Conservation (phyloP, 1,284 basidiomycete species). For the Irpex sp. region DNA sequence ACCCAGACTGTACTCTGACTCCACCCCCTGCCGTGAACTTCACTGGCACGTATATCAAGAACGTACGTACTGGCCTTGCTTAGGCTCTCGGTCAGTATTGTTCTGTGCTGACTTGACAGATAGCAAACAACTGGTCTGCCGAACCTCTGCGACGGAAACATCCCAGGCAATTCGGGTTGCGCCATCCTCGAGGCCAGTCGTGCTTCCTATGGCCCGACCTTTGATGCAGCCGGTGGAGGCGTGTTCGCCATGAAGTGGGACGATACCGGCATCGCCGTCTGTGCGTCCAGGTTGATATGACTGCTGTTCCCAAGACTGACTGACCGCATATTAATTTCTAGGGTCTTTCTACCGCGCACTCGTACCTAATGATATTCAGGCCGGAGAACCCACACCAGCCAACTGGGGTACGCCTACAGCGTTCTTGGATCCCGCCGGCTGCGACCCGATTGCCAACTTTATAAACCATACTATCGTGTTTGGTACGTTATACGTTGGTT, state of each 20-base stretch:
- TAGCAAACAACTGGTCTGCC: slow-evolving; percentile 38
- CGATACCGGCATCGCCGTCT: slow-evolving; percentile 64
- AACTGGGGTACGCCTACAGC: slow-evolving; percentile 68
- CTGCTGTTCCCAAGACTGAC: background rate
- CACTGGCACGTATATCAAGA: slow-evolving; percentile 47
- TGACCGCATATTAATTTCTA: slow-evolving; percentile 21
- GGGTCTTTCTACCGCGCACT: slow-evolving; percentile 73
- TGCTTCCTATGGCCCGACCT: slow-evolving; percentile 68
- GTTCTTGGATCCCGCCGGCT: slow-evolving; percentile 46
- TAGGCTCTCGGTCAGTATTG: background rate
- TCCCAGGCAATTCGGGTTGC: slow-evolving; percentile 61
- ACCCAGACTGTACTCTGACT: slow-evolving; percentile 42
- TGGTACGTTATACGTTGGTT: no score
- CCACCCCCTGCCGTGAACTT: slow-evolving; percentile 38
- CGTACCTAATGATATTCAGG: slow-evolving; percentile 61
- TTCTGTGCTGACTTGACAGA: background rate
- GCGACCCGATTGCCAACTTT: slow-evolving; percentile 57
- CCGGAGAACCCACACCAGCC: slow-evolving; percentile 51
- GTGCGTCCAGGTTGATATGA: slow-evolving; percentile 35
- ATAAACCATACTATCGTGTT: slow-evolving; percentile 61
- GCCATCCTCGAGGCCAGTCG: slow-evolving; percentile 66
- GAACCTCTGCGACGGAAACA: slow-evolving; percentile 51
- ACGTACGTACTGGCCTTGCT: slow-evolving; percentile 31
- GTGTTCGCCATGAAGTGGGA: slow-evolving; percentile 80
- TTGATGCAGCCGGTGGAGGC: slow-evolving; percentile 71